Base-by-base conservation (phyloP, 768 basidiomycete species). In the Lyophyllum shimeji region DNA sequence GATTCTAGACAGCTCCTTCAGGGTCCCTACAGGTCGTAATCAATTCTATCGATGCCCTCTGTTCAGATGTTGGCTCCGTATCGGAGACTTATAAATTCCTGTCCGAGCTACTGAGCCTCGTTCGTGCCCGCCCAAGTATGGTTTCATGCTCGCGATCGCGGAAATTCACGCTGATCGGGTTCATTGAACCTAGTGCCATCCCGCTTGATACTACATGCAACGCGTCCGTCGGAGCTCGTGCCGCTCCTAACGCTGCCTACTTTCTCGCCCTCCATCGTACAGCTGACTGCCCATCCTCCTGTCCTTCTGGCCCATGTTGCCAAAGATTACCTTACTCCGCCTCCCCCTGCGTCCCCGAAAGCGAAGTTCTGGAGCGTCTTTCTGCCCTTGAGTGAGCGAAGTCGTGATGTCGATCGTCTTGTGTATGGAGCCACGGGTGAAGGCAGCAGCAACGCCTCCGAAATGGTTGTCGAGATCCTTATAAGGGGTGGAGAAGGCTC, bases 301-400 rank as follows among this genome's bases (percentile, higher is more conserved):
- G 74, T 76, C 1, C 79, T 97, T 50, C 72, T 98, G 33, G 66
- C 65, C 7, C 82, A 92, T 64, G 72, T 98, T 47, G 79, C 89
- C 1, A 77, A 74, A 24, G 83, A 84, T 7, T 94, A 91, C 66
- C 76, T 91, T 45, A 82, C 84, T 1, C 82, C 80, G 0, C 91
- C 93, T 0, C 88, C 90, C 1, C 83, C 88, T 7, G 71, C 76
- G 39, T 81, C 83, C 8, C 62, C 81, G 0, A 73, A 77, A n/a
- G 74, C 80, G 33, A 90, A 90, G 64, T 95, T 95, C 71, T 95
- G 89, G 90, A 75, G 76, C 34, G 76, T 93, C 11, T 90, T 95
- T 63, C 68, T 84, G 7, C 87, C 90, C 0, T 67, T 90, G 55
- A 82, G 85, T 52, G 85, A 83, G 66, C 80, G 87, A 23, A 67